Base-by-base conservation (phyloP, 177 flowering plant species). In the Vitis hybrid region DNA sequence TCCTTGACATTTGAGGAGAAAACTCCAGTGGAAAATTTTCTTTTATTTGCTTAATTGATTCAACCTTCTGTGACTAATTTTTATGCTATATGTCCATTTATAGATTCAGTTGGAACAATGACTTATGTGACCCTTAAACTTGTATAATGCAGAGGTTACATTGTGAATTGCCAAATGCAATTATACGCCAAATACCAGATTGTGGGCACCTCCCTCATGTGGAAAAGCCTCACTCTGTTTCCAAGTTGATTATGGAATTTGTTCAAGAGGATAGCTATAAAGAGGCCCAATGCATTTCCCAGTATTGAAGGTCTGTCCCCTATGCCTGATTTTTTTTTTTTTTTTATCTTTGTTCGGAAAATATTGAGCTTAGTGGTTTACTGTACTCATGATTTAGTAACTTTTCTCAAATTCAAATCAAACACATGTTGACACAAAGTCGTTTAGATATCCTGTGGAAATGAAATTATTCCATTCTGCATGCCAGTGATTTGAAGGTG, bases 201-300 rank as follows among this genome's bases (percentile, higher is more conserved):
- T 91, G 96, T 57, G 99, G 98, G 11, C 99, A 94, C 75, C 72
- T 94, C 58, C 99, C 99, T 70, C 99, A 94, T 74, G 92, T 92
- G 60, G 97, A 94, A 71, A 90, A 84, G 78, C 99, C 97, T 1
- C 69, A 63, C 1, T 60, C 71, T 19, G 88, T 83, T 52, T 84
- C 88, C 66, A 82, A 84, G 71, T 72, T 91, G 75, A 85, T 92
- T 16, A 12, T 64, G 15, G 90, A 92, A 21, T 92, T 92, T 67
- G 79, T 76, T 66, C 76, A 30, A 72, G 82, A 74, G 65, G 74
- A 60, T 63, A 32, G 67, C 66, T 57, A 27, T 7, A 51, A 62
- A 66, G 75, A 70, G 61, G 64, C 8, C 50, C 70, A 65, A 52
- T 56, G 12, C 60, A 69, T 46, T 70, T 62, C 73, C 30, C 50